These are phyloP conservation scores for Tetragonia tetragonoides DNA, from an alignment of 148 eudicot genomes.

Conservation along the genomic window DNA sequence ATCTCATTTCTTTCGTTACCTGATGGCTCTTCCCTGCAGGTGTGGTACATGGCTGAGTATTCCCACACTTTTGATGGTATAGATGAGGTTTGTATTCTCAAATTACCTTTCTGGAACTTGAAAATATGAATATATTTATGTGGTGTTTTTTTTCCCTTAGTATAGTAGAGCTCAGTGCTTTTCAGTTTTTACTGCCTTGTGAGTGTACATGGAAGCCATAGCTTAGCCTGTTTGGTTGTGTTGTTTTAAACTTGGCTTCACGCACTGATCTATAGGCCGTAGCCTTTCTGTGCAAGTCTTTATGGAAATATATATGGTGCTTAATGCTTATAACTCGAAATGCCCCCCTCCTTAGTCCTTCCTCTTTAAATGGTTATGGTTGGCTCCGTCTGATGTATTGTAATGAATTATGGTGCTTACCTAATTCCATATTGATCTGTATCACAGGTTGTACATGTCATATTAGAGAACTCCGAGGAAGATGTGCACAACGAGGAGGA, in stretches of 20 bases:
- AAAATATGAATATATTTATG: neutral
- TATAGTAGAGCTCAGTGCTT: neutral
- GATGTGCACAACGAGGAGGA: slow-evolving; percentile 47
- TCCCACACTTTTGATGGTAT: slow-evolving; percentile 66
- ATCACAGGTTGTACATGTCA: slow-evolving; percentile 68
- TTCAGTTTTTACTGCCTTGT: no score
- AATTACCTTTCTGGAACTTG: neutral
- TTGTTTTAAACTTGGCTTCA: no score
- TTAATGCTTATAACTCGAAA: neutral
- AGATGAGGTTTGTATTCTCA: slow-evolving; percentile 58
- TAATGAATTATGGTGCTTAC: neutral
- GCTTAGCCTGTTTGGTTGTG: no score
- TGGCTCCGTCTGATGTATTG: neutral
- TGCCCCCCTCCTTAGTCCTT: neutral
- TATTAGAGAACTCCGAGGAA: slow-evolving; percentile 60
- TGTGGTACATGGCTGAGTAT: slow-evolving; percentile 91
- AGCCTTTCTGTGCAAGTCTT: neutral
- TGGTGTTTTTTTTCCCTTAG: neutral
- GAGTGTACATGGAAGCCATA: no score
- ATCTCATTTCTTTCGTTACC: neutral
- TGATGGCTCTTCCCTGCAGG: slow-evolving; percentile 45
- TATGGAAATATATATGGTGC: neutral
- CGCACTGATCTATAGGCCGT: neutral
- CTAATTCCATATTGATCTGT: neutral
- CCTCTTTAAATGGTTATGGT: neutral